Conservation (phyloP, 805 yeast species). For the Pichia exigua region DNA sequence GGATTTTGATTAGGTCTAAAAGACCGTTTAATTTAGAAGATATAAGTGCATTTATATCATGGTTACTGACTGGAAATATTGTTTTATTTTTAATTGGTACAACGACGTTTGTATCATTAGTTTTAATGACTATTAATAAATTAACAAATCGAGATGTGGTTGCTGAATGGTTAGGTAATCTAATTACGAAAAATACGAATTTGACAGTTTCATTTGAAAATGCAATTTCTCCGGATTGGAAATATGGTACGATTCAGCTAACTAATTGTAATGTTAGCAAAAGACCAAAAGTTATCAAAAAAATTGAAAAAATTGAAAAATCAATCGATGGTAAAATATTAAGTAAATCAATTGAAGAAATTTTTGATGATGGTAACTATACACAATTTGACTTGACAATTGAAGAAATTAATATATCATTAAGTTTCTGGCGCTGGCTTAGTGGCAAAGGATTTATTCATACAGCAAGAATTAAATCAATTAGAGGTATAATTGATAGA, state of each 20-base stretch:
- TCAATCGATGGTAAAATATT: conserved; percentile 7
- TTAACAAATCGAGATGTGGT: conserved; percentile 84
- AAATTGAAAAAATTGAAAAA: conserved; percentile 27
- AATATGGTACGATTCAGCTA: conserved; percentile 76
- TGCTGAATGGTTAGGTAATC: conserved; percentile 73
- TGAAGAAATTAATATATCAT: conserved; percentile 72
- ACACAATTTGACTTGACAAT: conserved; percentile 92
- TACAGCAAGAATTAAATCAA: conserved; percentile 71
- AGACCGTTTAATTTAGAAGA: conserved; percentile 92
- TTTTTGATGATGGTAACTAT: conserved; percentile 81
- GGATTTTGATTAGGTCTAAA: conserved; percentile 68
- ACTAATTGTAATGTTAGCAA: conserved; percentile 79
- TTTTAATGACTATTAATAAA: conserved; percentile 71
- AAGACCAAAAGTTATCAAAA: conserved; percentile 50
- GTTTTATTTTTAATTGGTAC: conserved; percentile 77
- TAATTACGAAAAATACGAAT: conserved; percentile 76
- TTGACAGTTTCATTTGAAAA: conserved; percentile 81
- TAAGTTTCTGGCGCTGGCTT: conserved; percentile 81
- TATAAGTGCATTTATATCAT: conserved; percentile 79
- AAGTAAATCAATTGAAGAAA: conserved; percentile 11
- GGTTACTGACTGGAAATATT: conserved; percentile 86
- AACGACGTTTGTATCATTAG: conserved; percentile 81
- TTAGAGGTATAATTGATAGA: conserved; percentile 90
- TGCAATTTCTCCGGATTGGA: conserved; percentile 94
- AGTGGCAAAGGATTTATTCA: conserved; percentile 83